phyloP scores from a whole-genome alignment of 441 rosid genomes.

The Brassica hybrid region DNA sequence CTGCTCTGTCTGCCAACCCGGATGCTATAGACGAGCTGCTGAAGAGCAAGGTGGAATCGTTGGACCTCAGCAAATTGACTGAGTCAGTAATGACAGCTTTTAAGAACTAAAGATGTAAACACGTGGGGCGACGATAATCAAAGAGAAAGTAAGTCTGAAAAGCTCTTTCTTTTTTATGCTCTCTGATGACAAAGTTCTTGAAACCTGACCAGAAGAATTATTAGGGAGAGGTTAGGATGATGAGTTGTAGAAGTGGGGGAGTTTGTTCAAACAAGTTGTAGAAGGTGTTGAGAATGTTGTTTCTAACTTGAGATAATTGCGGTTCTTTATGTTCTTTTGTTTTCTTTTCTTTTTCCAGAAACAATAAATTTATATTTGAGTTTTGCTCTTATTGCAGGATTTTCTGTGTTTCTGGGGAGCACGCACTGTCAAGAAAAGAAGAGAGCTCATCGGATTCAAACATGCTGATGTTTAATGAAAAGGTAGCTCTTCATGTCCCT shows the following conservation, averaged over 20 bases:
- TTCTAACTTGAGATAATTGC: constrained; percentile 16
- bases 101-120: no score
- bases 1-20: constrained; percentile 22
- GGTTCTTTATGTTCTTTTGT: neutral
- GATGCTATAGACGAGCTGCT: no score
- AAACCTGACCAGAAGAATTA: constrained; percentile 29
- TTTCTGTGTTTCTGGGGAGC: neutral
- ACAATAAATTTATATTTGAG: constrained; percentile 29
- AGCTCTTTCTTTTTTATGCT: no score
- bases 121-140: no score
- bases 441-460: neutral
- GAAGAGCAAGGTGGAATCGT: no score
- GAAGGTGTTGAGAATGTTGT: constrained; percentile 27
- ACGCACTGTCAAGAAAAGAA: neutral
- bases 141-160: no score
- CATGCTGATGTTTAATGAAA: neutral
- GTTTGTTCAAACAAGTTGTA: constrained; percentile 15
- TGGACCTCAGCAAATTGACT: no score
- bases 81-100: no score
- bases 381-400: neutral
- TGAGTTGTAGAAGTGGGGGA: constrained; percentile 14
- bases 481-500: neutral
- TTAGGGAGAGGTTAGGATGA: constrained; percentile 19
- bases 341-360: constrained; percentile 13
- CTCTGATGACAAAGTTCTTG: constrained; percentile 3